These are phyloP conservation scores for Daldinia caldariorum DNA, from an alignment of 495 filamentous ascomycete species.

Conservation along the genomic window DNA sequence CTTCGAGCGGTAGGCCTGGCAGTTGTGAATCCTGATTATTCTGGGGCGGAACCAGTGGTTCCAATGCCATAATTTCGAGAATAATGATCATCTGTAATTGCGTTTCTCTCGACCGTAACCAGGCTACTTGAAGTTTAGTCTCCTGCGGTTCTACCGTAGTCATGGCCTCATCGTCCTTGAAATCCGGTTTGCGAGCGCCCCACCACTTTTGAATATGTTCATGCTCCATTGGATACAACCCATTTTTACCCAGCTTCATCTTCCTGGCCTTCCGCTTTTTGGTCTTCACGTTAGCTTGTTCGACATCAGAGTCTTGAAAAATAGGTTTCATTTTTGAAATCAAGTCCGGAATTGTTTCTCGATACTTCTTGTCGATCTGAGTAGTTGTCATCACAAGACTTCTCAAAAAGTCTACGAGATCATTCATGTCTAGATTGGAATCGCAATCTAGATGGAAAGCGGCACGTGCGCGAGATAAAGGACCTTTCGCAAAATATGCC, in stretches of 20 bases:
- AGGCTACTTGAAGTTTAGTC: constrained; percentile 68
- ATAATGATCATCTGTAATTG: constrained; percentile 91
- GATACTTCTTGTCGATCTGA: constrained; percentile 88
- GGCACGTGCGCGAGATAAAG: constrained; percentile 84
- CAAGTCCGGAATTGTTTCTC: constrained; percentile 74
- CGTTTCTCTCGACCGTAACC: constrained; percentile 78
- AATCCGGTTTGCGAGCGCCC: constrained; percentile 60
- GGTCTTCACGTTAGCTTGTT: constrained; percentile 55
- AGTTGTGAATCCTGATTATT: constrained; percentile 54
- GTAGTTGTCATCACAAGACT: constrained; percentile 75
- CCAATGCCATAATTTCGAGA: constrained; percentile 84
- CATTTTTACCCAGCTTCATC: constrained; percentile 77
- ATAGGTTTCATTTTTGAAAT: constrained; percentile 70
- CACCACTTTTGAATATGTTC: constrained; percentile 84
- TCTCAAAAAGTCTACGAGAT: constrained; percentile 74
- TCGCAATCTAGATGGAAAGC: constrained; percentile 72
- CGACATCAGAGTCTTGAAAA: constrained; percentile 64
- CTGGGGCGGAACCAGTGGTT: constrained; percentile 57
- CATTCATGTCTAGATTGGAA: constrained; percentile 61
- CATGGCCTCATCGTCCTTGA: constrained; percentile 49
- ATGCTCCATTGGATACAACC: constrained; percentile 79
- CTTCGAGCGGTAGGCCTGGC: constrained; percentile 46
- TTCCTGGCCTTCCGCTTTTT: constrained; percentile 73
- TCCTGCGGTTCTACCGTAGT: constrained; percentile 52
- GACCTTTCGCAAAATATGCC: constrained; percentile 97